These are phyloP conservation scores for Starmerella apicola DNA, from an alignment of 805 yeast genomes.

Conservation along the genomic window DNA sequence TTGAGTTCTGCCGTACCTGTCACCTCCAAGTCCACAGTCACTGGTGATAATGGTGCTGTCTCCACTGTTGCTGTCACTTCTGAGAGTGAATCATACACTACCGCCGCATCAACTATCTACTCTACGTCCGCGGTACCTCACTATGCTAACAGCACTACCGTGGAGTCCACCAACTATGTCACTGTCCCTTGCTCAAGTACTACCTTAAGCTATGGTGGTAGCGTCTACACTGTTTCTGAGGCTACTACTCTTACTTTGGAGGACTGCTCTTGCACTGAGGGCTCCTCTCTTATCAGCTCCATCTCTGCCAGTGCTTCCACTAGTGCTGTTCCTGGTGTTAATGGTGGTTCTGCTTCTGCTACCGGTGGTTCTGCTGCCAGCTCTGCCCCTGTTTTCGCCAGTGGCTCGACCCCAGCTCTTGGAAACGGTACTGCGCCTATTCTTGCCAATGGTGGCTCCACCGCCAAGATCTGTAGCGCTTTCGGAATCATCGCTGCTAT, in stretches of 20 bases:
- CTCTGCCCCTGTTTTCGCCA: constrained; percentile 11
- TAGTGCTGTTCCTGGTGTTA: neutral
- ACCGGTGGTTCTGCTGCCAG: constrained; percentile 12
- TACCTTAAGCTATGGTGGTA: constrained; percentile 13
- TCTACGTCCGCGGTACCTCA: too few relatives aligned
- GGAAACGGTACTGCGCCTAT: neutral
- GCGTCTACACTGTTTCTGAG: constrained; percentile 24
- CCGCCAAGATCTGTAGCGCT: too few relatives aligned
- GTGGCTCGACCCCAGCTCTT: constrained; percentile 2
- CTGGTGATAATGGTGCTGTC: neutral
- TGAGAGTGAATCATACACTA: too few relatives aligned
- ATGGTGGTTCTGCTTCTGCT: neutral
- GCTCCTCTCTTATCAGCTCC: constrained; percentile 35
- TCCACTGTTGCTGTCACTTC: neutral
- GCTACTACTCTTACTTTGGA: constrained; percentile 49
- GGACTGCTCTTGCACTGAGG: constrained; percentile 46
- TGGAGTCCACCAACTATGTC: constrained; percentile 5
- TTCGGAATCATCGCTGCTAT: too few relatives aligned
- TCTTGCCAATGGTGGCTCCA: too few relatives aligned
- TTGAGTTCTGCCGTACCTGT: neutral
- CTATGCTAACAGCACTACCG: constrained; percentile 4
- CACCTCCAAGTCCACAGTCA: neutral
- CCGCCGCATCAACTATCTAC: too few relatives aligned
- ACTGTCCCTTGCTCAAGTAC: constrained; percentile 20
- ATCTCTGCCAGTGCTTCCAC: neutral